Percentiles rank a stretch among this genome's conserved stretches.
Conservation (phyloP, 768 basidiomycete genomes). For the Boletus rubescentipes region DNA sequence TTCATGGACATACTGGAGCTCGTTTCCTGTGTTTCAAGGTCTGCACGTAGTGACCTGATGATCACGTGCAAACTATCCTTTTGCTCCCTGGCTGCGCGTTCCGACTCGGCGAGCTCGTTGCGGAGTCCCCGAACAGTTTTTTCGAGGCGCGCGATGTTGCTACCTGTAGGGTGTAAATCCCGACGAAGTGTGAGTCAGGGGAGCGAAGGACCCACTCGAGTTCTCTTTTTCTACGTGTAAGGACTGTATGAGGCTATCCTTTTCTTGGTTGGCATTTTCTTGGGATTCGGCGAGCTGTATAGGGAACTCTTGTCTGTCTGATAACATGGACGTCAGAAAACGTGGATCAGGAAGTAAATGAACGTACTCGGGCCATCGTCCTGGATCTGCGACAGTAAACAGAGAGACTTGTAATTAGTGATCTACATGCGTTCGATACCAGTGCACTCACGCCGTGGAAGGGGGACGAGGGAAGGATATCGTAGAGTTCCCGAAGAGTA, state of each 20-base stretch:
- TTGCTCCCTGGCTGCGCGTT: no score
- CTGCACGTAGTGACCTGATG: no score
- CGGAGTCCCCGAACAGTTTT: no score
- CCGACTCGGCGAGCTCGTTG: no score
- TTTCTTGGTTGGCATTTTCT: not conserved
- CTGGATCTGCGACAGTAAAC: not conserved
- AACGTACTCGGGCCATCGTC: not conserved
- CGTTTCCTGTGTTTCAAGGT: no score
- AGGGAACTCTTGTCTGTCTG: not conserved
- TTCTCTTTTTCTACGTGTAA: not conserved
- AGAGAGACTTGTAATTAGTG: not conserved
- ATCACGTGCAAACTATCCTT: no score
- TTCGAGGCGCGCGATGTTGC: no score
- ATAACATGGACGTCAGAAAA: not conserved
- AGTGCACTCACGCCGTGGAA: not conserved
- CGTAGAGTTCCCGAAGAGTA: not conserved
- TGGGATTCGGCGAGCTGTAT: not conserved
- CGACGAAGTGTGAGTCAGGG: not conserved
- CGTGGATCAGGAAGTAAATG: not conserved
- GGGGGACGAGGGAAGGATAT: not conserved
- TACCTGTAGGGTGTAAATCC: no score
- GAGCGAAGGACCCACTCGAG: not conserved
- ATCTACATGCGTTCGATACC: no score
- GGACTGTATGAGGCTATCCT: not conserved
- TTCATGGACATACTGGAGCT: no score